phyloP scores from a whole-genome alignment of 225 moss, liverwort and hornwort species.

The Thuidium tamariscinum region DNA sequence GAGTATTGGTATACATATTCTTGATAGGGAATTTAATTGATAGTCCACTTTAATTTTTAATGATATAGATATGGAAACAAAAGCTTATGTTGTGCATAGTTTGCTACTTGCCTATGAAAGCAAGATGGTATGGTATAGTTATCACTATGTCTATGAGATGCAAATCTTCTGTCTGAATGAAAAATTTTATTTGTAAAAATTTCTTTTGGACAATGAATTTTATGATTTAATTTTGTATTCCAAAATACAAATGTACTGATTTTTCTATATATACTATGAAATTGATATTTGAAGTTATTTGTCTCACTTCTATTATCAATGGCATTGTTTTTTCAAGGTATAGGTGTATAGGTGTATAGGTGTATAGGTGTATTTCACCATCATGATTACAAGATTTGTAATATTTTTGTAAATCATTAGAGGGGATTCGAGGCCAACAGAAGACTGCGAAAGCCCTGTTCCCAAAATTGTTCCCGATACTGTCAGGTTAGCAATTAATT shows the following conservation, averaged over 20 bases:
- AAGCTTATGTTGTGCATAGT: neutral
- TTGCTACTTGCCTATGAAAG: neutral
- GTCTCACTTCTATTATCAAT: neutral
- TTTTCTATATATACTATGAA: neutral
- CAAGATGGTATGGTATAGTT: neutral
- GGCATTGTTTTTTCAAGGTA: too few relatives aligned
- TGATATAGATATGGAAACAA: neutral
- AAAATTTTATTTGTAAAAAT: neutral
- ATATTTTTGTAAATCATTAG: too few relatives aligned
- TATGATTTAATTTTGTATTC: neutral
- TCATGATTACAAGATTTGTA: neutral
- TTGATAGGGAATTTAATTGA: too few relatives aligned
- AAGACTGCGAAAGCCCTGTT: too few relatives aligned
- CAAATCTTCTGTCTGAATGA: neutral
- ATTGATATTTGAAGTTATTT: neutral
- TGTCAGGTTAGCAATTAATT: too few relatives aligned
- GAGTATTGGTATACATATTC: too few relatives aligned
- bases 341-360: too few relatives aligned
- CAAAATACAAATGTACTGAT: neutral
- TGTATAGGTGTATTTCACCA: neutral
- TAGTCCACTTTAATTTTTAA: neutral
- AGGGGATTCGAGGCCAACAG: too few relatives aligned
- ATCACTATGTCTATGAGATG: neutral
- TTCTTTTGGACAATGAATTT: too few relatives aligned
- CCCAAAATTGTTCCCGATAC: too few relatives aligned